Base-by-base conservation (phyloP, 345 rosid species). In the Zanthoxylum bungeanum region DNA sequence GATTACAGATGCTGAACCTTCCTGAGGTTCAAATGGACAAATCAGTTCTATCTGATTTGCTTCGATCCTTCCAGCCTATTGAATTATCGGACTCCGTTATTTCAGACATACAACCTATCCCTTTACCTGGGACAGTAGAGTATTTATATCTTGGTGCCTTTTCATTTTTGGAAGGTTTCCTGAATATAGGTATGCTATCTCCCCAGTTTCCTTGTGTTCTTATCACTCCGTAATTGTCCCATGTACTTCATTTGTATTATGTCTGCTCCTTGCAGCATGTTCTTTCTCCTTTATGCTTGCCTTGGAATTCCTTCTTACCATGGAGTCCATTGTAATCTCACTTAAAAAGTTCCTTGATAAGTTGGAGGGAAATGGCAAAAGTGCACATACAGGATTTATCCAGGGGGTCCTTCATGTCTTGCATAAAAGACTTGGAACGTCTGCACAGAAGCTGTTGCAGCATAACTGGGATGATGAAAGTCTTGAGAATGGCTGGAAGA, bases 401-500 rank as follows among this genome's bases (percentile, higher is more conserved):
- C 84, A 74, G 37, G 76, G 71, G 40, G 72, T 83, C 67, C 72
- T 92, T 64, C 63, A 76, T 44, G 67, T 57, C 59, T 77, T 88
- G 74, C 70, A 47, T 47, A 55, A 78, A 47, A 88, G 79, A 77
- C 87, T 90, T 64, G 87, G 84, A 81, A 75, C 72, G 76, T 88
- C 85, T 64, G 93, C 98, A 60, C 83, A 81, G 76, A 92, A 86
- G 74, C 81, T 92, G 66, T 74, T 90, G 66, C 83, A 74, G 69
- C 82, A 87, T 76, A 68, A 79, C 34, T 90, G 96, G 98, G 70
- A 80, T 68, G 71, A 64, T 30, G 82, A 77, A 75, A 83, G 72
- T 64, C 78, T 79, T 68, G 93, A 90, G 76, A 81, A 86, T 72
- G 88, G 89, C 55, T 83, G 88, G 87, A 92, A 87, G 87, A 86